Base-by-base conservation (phyloP, 1,284 basidiomycete species). In the Ustilago lituana region DNA sequence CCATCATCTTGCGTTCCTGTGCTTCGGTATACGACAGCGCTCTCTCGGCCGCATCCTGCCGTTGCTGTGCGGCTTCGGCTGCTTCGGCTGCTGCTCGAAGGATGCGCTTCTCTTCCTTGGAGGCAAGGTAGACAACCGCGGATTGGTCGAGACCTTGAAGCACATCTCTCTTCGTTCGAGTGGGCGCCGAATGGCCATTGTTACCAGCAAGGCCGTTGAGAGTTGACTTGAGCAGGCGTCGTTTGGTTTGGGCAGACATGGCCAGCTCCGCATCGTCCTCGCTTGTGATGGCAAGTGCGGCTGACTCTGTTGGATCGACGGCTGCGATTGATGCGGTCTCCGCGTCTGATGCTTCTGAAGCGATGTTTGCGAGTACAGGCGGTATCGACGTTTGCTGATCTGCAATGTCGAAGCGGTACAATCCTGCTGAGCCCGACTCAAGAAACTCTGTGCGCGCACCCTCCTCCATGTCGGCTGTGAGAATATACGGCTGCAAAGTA, bases 21-120 rank as follows among this genome's bases (percentile, higher is more conserved):
- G 47, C 48, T 31, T 60, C 47, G n/a, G 52, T 58, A 20, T 54
- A 50, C 17, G 40, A 40, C 0, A 47, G 45, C 9, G 53, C 59
- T 24, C 49, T 11, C 10, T 57, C 56, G 11, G 57, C 55, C 11
- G 49, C 46, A 6, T 47, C 44, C 15, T n/a, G n/a, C n/a, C n/a
- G n/a, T n/a, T 59, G 45, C 32, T 53, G 54, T 7, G 38, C 39
- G 22, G 52, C 54, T 5, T 33, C 47, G 5, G 39, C 45, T 5
- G 57, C 66, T 48, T 48, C 53, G n/a, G 49, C 67, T 6, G 46
- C 58, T 22, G 66, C 60, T 26, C 66, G 66, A 11, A 54, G 51
- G 19, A 69, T 55, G 5, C 66, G 66, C 43, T 70, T 64, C 46
- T 65, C 53, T 27, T 61, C 50, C 23, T 61, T 65, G 10, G 61